Base-by-base conservation (phyloP, 2,329 filamentous ascomycete genomes). In the Daldinia eschscholtzii region DNA sequence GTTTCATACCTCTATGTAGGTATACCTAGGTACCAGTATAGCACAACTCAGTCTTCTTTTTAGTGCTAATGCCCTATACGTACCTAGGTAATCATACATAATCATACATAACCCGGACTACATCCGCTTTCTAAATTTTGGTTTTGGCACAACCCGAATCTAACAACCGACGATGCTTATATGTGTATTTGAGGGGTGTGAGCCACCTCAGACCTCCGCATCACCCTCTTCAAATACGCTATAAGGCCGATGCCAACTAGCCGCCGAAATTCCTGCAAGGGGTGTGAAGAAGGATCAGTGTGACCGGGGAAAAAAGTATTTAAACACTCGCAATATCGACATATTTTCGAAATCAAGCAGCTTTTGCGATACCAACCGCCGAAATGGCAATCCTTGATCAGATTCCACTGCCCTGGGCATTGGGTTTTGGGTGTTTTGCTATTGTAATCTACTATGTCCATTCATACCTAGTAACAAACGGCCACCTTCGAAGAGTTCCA, bases 381-480 rank as follows among this genome's bases (percentile, higher is more conserved):
- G 63, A 39, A 7, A 80, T 79, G 79, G 77, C 79, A 6, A 71
- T 83, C 68, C 46, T 78, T 46, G 77, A 81, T 65, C 67, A 80
- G 28, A 50, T 83, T 23, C 63, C 83, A 23, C 84, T 85, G 2
- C 83, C 84, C n/a, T 87, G 82, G 82, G 77, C 81, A 1, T 74
- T 86, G 15, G 80, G 79, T 1, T 76, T 81, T 0, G 81, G 86
- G n/a, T 75, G 87, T 9, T 80, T 84, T 6, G 75, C 85, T 35
- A 73, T 89, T 1, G 68, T 86, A 6, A 78, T 84, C 20, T 89
- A 83, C 76, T 92, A 89, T 75, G 58, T 90, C 9, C 85, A 89
- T 60, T 84, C 88, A 0, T 91, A 89, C 77, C 79, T 91, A 28
- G 80, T 87, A 63, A 91, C 89, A 23, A 84, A 82, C 65, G 57